phyloP scores from a whole-genome alignment of 2,329 filamentous ascomycete species.

The Fusarium clavum region DNA sequence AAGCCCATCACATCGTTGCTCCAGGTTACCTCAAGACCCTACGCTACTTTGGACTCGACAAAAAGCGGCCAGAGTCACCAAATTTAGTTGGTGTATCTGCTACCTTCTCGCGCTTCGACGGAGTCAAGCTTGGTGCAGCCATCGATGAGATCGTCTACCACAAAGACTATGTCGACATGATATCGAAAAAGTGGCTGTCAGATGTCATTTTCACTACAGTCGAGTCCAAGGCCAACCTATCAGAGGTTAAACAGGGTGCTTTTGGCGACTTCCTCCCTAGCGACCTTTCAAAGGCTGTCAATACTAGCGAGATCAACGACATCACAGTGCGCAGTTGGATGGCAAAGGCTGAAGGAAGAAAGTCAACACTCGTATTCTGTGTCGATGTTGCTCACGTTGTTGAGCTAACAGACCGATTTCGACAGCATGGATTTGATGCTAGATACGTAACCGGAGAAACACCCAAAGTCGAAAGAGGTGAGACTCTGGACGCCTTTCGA shows the following conservation, averaged over 20 bases:
- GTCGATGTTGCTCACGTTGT: slow-evolving; percentile 88
- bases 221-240: slow-evolving; percentile 82
- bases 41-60: slow-evolving; percentile 79
- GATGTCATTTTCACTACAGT: slow-evolving; percentile 96
- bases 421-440: slow-evolving; percentile 82
- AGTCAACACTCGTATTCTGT: slow-evolving; percentile 93
- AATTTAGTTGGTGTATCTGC: slow-evolving; percentile 91
- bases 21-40: slow-evolving; percentile 80
- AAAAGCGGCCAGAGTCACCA: slow-evolving; percentile 59
- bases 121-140: slow-evolving; percentile 80
- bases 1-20: slow-evolving; percentile 96
- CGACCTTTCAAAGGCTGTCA: slow-evolving; percentile 85
- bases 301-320: slow-evolving; percentile 83
- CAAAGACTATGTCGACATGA: slow-evolving; percentile 75
- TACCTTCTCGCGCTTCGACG: slow-evolving; percentile 81
- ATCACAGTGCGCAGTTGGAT: slow-evolving; percentile 89
- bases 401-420: slow-evolving; percentile 80
- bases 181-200: slow-evolving; percentile 90
- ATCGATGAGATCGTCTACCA: slow-evolving; percentile 98
- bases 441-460: slow-evolving; percentile 89
- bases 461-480: slow-evolving; percentile 71
- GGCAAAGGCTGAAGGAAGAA: slow-evolving; percentile 76
- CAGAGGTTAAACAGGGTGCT: slow-evolving; percentile 69
- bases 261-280: slow-evolving; percentile 82
- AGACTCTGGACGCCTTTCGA: slow-evolving; percentile 81